Base-by-base conservation (phyloP, 306 rosid genomes). In the Lupinus albus region DNA sequence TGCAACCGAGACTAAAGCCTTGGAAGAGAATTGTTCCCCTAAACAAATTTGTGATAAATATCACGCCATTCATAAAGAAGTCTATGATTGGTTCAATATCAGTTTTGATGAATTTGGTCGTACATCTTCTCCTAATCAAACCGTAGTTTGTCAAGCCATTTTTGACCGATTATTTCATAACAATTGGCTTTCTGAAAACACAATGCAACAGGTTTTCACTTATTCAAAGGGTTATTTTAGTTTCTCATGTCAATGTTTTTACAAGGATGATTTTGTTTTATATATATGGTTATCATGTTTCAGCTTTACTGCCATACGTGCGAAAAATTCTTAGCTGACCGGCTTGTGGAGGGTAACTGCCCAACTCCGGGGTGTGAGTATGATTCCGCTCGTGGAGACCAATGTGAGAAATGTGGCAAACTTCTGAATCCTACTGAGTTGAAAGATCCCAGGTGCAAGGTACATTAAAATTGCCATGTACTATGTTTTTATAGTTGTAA, bases 351-450 rank as follows among this genome's bases (percentile, higher is more conserved):
- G 85, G 98, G 98, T 59, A 73, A 57, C 62, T 93, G 98, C 70
- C 97, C 97, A 0, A 84, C 89, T 21, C 81, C 55, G 1, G 91
- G 88, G 9, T 93, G 98, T 15, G 93, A 79, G 49, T 88, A 93
- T 80, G 91, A 81, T 82, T 93, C 97, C 20, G 98, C 98, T 17
- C 83, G 97, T 44, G 97, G 98, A 16, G 98, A 93, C 67, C 98
- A 93, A 57, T 93, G 98, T 76, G 98, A 93, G 67, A 88, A 93
- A 71, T 93, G 98, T 62, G 95, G 98, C 49, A 85, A 93, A 74
- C 96, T 93, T 74, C 81, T 88, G 46, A 90, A 93, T 75, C 91
- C 98, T 25, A 88, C 96, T 2, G 98, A 93, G 38, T 72, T 93
- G 79, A 84, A 80, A 68, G 64, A 74, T 77, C 98, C 98, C 5